phyloP scores from a whole-genome alignment of 2,329 filamentous ascomycete genomes.

The Nemania diffusa region DNA sequence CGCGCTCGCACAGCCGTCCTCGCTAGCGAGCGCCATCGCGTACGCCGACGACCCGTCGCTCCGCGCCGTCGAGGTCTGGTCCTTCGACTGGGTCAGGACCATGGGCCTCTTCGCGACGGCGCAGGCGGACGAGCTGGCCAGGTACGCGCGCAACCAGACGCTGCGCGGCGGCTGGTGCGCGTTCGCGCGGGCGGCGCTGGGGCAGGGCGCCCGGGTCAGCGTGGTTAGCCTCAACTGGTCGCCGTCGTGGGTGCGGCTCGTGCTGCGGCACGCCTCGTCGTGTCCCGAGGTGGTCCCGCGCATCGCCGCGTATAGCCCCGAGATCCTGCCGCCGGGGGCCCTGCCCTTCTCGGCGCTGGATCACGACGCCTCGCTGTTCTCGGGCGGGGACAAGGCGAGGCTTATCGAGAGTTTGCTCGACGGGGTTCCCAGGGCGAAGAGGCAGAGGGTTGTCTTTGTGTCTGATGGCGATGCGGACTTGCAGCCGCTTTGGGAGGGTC shows the following conservation, averaged over 20 bases:
- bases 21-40: conserved; percentile 19
- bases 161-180: conserved; percentile 30
- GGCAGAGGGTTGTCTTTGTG: conserved; percentile 24
- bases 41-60: conserved; percentile 24
- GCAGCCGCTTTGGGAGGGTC: conserved; percentile 25
- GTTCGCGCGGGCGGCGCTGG: conserved; percentile 24
- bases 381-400: conserved; percentile 25
- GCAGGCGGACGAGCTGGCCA: conserved; percentile 12
- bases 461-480: conserved; percentile 29
- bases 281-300: conserved; percentile 18
- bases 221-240: conserved; percentile 34
- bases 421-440: background rate
- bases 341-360: conserved; percentile 19
- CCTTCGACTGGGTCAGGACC: conserved; percentile 25
- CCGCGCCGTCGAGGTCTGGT: conserved; percentile 27
- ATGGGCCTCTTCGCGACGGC: conserved; percentile 31
- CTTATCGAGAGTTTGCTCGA: conserved; percentile 11
- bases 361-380: conserved; percentile 22
- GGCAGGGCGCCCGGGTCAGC: conserved; percentile 10
- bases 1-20: conserved; percentile 11
- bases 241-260: conserved; percentile 28
- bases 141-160: conserved; percentile 27
- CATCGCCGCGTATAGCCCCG: conserved; percentile 25
- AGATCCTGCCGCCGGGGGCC: conserved; percentile 25
- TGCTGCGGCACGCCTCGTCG: conserved; percentile 22